Percentiles rank a stretch among this genome's conserved stretches.
Evolutionary conservation across 768 basidiomycete genomes (phyloP).

Genomic region (Termitomyces bulborhizus): DNA sequence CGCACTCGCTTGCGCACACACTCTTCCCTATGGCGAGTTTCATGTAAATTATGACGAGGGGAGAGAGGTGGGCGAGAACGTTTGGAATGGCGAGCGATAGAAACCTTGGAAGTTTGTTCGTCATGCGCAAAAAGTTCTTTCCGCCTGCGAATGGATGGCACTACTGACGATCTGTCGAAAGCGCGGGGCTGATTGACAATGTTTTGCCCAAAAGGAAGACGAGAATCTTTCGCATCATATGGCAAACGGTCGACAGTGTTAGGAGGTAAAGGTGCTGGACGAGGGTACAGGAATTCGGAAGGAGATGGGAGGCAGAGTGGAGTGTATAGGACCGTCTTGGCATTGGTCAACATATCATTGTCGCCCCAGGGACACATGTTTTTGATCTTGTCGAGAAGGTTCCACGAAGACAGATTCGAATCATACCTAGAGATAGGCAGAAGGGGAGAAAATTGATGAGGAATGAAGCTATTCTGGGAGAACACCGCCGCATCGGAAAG

Average conservation of each 20-base stretch:
- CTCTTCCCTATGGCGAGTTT: not conserved
- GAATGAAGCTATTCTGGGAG: not conserved
- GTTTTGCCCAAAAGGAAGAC: not conserved
- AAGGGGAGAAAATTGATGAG: not conserved
- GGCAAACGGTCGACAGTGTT: not conserved
- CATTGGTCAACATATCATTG: not conserved
- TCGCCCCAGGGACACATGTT: not conserved
- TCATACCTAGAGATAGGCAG: not conserved
- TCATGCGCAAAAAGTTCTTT: not conserved
- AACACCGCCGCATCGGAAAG: not conserved
- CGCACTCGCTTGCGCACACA: conserved; percentile 8
- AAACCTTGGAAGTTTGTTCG: not conserved
- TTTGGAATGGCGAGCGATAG: conserved; percentile 2
- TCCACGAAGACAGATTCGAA: not conserved
- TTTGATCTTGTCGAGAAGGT: not conserved
- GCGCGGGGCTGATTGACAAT: not conserved
- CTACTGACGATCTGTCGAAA: not conserved
- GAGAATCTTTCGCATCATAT: not conserved
- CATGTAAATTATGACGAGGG: not conserved
- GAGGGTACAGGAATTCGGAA: not conserved
- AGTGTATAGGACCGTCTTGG: not conserved
- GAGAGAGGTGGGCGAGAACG: conserved; percentile 5
- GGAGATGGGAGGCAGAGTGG: not conserved
- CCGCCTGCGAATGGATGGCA: not conserved
- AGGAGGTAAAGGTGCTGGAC: not conserved